Percentiles rank a stretch among this genome's conserved stretches.
phyloP scores from a whole-genome alignment of 768 basidiomycete genomes.

The Tylopilus cervinicoccineus region DNA sequence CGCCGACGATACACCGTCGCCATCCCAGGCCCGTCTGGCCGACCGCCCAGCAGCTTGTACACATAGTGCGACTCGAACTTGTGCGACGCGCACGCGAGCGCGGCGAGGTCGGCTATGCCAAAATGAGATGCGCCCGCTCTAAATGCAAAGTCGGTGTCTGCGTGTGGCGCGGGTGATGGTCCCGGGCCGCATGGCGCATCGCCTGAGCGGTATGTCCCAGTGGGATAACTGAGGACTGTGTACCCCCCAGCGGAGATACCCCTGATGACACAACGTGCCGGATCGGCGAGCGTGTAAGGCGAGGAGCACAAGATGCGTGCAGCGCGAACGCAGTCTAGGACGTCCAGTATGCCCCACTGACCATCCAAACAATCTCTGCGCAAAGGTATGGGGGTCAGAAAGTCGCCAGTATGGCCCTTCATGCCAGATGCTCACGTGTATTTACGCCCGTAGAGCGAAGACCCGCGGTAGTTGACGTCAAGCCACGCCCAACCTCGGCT shows the following conservation, averaged over 20 bases:
- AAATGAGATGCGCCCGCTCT: background rate
- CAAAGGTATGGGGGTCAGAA: background rate
- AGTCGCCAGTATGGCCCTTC: background rate
- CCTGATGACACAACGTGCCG: slow-evolving; percentile 1
- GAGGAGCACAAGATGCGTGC: background rate
- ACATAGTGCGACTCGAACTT: slow-evolving; percentile 5
- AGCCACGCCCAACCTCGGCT: slow-evolving; percentile 7
- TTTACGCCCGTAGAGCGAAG: slow-evolving; percentile 3
- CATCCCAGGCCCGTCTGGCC: slow-evolving; percentile 1
- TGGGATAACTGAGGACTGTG: slow-evolving; percentile 1
- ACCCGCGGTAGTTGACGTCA: slow-evolving; percentile 4
- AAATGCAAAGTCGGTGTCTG: background rate
- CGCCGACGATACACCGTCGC: background rate
- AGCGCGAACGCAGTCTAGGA: background rate
- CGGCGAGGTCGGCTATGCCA: background rate
- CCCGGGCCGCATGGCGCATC: background rate
- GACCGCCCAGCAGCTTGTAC: background rate
- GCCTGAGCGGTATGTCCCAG: background rate
- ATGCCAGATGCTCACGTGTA: background rate
- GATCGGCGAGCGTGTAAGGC: background rate
- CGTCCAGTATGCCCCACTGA: slow-evolving; percentile 3
- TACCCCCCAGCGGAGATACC: background rate
- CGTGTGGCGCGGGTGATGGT: too few species aligned
- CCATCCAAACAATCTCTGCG: background rate
- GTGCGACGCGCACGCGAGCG: background rate